phyloP scores from a whole-genome alignment of 139 green algal genomes.

The Parachlorella kessleri region DNA sequence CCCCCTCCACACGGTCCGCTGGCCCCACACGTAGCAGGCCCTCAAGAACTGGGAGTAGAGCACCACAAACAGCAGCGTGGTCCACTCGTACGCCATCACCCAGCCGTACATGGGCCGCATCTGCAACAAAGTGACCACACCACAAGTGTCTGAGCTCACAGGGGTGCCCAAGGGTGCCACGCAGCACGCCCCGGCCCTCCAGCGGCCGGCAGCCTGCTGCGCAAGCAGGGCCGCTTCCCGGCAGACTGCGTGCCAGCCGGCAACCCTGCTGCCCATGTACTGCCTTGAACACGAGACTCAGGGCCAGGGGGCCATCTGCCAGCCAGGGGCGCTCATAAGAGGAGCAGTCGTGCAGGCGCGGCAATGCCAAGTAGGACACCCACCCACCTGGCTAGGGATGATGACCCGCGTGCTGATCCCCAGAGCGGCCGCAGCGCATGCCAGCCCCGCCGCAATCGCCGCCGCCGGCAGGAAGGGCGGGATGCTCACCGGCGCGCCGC shows the following conservation, averaged over 20 bases:
- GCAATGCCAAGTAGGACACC: too few species aligned
- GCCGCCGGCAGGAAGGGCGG: background rate
- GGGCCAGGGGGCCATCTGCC: too few species aligned
- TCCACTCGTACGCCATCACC: slow-evolving; percentile 55
- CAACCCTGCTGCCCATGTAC: too few species aligned
- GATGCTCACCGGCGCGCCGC: background rate
- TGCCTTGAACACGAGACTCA: too few species aligned
- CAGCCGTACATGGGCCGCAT: slow-evolving; percentile 49
- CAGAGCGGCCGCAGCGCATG: background rate
- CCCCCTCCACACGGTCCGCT: background rate
- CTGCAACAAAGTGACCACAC: too few species aligned
- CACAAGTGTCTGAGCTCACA: too few species aligned
- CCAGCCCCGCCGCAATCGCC: background rate
- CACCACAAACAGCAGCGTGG: slow-evolving; percentile 29
- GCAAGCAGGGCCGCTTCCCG: too few species aligned
- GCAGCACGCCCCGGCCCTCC: too few species aligned
- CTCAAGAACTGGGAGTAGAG: slow-evolving; percentile 41
- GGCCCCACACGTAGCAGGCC: slow-evolving; percentile 19
- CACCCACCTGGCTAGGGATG: background rate
- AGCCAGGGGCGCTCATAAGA: too few species aligned
- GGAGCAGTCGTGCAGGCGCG: background rate
- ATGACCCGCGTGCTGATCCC: background rate
- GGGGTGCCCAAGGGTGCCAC: too few species aligned
- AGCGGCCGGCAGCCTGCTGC: too few species aligned
- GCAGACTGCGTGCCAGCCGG: too few species aligned